A percentile compares a stretch with the other conserved stretches of the same genome.
Evolutionary conservation across 192 early-diverging fungal genomes (phyloP).

Genomic region (Allomyces javanicus): DNA sequence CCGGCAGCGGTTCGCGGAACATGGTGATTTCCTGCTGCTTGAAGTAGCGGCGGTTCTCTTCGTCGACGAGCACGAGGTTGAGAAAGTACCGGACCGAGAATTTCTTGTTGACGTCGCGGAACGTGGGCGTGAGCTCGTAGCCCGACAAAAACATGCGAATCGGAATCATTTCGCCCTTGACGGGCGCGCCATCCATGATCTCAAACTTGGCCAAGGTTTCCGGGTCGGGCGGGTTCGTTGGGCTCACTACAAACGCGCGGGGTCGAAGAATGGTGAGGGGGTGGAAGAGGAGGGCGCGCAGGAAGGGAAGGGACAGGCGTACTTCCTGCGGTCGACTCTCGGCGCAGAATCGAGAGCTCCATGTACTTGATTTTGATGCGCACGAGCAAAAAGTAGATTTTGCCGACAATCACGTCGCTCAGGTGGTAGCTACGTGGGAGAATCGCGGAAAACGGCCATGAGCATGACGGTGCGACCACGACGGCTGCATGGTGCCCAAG

Average conservation of each 20-base stretch:
- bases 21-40: conserved; percentile 96
- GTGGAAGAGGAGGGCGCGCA: no score
- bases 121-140: conserved; percentile 97
- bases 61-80: conserved; percentile 93
- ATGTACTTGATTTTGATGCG: conserved; percentile 99
- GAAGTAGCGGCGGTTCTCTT: conserved; percentile 96
- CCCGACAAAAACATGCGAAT: conserved; percentile 93
- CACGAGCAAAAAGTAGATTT: conserved; percentile 96
- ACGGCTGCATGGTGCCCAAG: neutral
- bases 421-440: conserved; percentile 58
- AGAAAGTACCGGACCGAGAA: conserved; percentile 97
- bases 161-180: conserved; percentile 83
- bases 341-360: conserved; percentile 94
- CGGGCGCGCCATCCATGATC: conserved; percentile 99
- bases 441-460: neutral
- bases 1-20: conserved; percentile 29
- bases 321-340: conserved; percentile 86
- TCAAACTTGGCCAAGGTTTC: conserved; percentile 99
- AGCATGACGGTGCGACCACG: neutral
- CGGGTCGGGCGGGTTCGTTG: conserved; percentile 35
- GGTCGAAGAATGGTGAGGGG: no score
- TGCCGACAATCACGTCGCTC: conserved; percentile 97
- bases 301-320: conserved; percentile 1
- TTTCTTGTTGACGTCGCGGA: conserved; percentile 96
- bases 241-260: no score